Evolutionary conservation across 345 rosid genomes (phyloP), one percentile per base, ranked within the genome.

Genomic region (Hibiscus mutabilis): DNA sequence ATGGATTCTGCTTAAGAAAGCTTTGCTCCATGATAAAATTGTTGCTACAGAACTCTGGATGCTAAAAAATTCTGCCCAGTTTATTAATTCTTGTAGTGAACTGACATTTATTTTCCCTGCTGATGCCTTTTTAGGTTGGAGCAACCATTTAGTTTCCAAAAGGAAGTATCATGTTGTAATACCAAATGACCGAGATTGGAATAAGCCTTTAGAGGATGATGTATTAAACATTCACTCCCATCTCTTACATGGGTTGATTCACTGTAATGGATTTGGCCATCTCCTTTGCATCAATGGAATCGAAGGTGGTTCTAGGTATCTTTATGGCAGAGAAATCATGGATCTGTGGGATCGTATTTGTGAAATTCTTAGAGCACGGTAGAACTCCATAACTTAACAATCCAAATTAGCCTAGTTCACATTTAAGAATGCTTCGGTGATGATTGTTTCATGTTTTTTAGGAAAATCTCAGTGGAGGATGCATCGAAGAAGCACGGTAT

Each of bases 301-400:
- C 4, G 97, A 91, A 81, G 97, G 94, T 4, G 96, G 89, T 12
- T 91, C 96, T 0, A 84, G 71, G 60, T 52, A 75, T 76, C 88
- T 91, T 15, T 79, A 75, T 16, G 98, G 98, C 35, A 78, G 94
- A 75, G 96, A 93, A 46, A 79, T 87, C 25, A 83, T 88, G 75
- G 96, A 89, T 15, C 87, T 93, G 57, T 93, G 98, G 98, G 97
- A 91, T 75, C 86, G 92, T 19, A 78, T 91, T 25, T 91, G 96
- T 49, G 58, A 80, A 18, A 69, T 55, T 46, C 84, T 91, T 3
- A 81, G 77, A 44, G 87, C 86, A 75, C 68, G 97, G 96, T 91
- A 79, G 11, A 44, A 19, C 13, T 56, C 35, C 18, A n/a, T 22
- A 6, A 18, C 58, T 21, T 27, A 19, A 33, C 29, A 6, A 18